Evolutionary conservation across 106 monocot species (phyloP), one percentile per base, ranked within the genome.

Genomic region (Dendrobium officinale): DNA sequence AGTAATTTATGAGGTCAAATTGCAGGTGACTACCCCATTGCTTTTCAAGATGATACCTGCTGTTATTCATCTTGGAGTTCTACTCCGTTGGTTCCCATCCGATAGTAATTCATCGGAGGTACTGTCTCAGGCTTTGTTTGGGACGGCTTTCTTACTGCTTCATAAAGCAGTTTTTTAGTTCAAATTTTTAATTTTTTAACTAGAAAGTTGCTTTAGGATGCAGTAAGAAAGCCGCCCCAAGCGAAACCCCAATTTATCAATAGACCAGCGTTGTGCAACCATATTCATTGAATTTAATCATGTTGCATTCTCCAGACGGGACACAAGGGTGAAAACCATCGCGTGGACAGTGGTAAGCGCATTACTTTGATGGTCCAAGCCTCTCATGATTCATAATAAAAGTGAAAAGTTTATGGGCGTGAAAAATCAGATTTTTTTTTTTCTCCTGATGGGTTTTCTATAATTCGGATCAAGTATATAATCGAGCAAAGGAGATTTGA

Each of bases 321-420:
- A 67, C 80, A 77, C 59, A 89, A 89, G 81, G 83, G 85, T 72
- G 92, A 91, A 29, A 72, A 45, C 55, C 78, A 89, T 73, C 92
- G 80, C 42, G 42, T 77, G 5, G 89, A 92, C 84, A 89, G 82
- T 79, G 82, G 78, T 73, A 92, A 92, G 81, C 86, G 89, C 61
- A 81, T 86, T 79, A 83, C 78, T 44, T 85, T 90, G 82, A 83
- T 92, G 88, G 81, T 92, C 78, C 88, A 92, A 86, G 87, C 82
- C 81, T 68, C 89, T 80, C 92, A 90, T 83, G 89, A 73, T 88
- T 92, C 86, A 72, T 89, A 81, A 88, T 84, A 67, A 51, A 66
- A 56, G 3, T 15, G 43, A 41, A 77, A 74, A 61, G 27, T 83
- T 40, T 51, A 75, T 75, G 83, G 31, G 75, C 42, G 41, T 81